A percentile compares a stretch with the other conserved stretches of the same genome.
Evolutionary conservation across 2,329 filamentous ascomycete species (phyloP).

Genomic region (Gnomoniopsis smithogilvyi): DNA sequence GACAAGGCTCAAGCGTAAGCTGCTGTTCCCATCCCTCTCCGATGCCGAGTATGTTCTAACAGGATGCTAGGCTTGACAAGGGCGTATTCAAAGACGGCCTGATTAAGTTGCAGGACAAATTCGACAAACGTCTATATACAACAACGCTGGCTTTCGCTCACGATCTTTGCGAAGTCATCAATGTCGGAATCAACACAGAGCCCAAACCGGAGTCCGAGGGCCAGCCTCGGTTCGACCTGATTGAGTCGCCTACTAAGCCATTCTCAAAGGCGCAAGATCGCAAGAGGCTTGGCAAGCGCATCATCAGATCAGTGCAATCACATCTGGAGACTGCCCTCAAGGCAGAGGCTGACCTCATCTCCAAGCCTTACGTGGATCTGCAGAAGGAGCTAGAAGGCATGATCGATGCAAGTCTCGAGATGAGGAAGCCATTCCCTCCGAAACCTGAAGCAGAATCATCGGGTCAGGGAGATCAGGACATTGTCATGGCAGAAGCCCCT

Average conservation of each 20-base stretch:
- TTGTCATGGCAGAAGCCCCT: slow-evolving; percentile 50
- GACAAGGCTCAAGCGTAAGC: slow-evolving; percentile 80
- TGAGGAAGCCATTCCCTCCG: slow-evolving; percentile 38
- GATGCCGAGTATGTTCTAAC: slow-evolving; percentile 22
- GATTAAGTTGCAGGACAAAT: slow-evolving; percentile 43
- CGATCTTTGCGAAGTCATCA: slow-evolving; percentile 54
- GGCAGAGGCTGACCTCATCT: slow-evolving; percentile 78
- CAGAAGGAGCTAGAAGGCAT: slow-evolving; percentile 72
- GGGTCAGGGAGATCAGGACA: slow-evolving; percentile 40
- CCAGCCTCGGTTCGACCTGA: slow-evolving; percentile 29
- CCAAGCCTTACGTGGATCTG: slow-evolving; percentile 66
- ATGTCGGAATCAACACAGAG: slow-evolving; percentile 46
- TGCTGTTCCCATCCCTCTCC: background rate
- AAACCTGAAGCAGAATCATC: slow-evolving; percentile 33
- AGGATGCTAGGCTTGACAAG: slow-evolving; percentile 60
- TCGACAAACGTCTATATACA: slow-evolving; percentile 57
- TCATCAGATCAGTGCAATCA: slow-evolving; percentile 78
- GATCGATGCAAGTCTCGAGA: slow-evolving; percentile 64
- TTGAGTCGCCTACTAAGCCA: slow-evolving; percentile 47
- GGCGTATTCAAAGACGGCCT: slow-evolving; percentile 55
- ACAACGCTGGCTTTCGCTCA: slow-evolving; percentile 55
- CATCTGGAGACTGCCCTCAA: slow-evolving; percentile 71
- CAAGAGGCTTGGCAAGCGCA: slow-evolving; percentile 82
- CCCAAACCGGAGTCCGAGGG: slow-evolving; percentile 26
- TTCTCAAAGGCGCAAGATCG: slow-evolving; percentile 74